Conservation (phyloP, 106 monocot genomes). For the Dendrobium catenatum region DNA sequence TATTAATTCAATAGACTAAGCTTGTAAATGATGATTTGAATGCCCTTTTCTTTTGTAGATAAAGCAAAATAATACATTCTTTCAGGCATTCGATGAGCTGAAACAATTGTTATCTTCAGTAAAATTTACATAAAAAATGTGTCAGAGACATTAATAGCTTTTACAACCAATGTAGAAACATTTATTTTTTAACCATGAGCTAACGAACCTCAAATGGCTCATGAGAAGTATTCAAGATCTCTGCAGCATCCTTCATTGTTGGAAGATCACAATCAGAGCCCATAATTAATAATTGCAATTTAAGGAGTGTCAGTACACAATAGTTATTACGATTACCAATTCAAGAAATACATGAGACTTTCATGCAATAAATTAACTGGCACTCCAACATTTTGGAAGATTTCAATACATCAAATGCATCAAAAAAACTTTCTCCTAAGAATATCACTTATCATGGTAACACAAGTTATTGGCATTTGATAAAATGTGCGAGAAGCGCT, state of each 20-base stretch:
- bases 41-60: constrained; percentile 75
- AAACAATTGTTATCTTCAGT: constrained; percentile 87
- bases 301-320: constrained; percentile 47
- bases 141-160: not conserved
- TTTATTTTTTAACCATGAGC: not conserved
- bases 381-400: constrained; percentile 10
- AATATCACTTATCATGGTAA: too few species aligned
- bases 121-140: constrained; percentile 4
- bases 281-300: constrained; percentile 72
- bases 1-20: constrained; percentile 18
- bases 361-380: not conserved
- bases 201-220: constrained; percentile 75
- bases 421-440: too few species aligned
- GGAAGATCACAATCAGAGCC: constrained; percentile 99
- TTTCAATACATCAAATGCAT: too few species aligned
- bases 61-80: constrained; percentile 88
- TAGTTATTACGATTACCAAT: not conserved
- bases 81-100: constrained; percentile 91
- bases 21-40: constrained; percentile 87
- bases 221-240: constrained; percentile 46
- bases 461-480: too few species aligned
- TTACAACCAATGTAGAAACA: not conserved
- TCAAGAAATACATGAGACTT: not conserved
- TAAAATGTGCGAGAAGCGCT: too few species aligned
- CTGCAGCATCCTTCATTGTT: constrained; percentile 91